A percentile compares a stretch with the other conserved stretches of the same genome.
Conservation (phyloP, 139 green algal genomes). For the Astrephomene gubernaculifera region DNA sequence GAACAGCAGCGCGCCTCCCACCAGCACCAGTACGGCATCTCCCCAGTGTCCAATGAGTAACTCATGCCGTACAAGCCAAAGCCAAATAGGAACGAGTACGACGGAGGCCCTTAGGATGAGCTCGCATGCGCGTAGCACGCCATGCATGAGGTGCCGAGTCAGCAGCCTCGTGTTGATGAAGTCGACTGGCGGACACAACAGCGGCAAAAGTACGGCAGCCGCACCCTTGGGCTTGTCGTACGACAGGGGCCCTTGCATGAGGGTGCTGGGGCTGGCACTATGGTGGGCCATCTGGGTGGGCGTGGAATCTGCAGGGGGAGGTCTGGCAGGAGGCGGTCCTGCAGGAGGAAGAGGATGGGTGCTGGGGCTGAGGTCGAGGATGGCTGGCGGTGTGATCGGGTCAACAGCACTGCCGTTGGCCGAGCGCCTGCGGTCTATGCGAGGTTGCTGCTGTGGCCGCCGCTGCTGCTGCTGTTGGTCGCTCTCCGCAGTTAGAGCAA, state of each 20-base stretch:
- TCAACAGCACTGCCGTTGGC: background rate
- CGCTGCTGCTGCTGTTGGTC: background rate
- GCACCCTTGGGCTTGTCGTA: constrained; percentile 32
- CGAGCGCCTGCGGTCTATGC: background rate
- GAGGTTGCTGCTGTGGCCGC: too few species aligned
- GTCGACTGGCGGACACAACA: constrained; percentile 31
- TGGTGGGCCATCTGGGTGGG: too few species aligned
- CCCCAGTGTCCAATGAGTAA: background rate
- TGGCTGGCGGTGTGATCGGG: too few species aligned
- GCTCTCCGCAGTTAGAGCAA: background rate
- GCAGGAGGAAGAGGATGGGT: too few species aligned
- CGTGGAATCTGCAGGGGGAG: too few species aligned
- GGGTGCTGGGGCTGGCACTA: constrained; percentile 6
- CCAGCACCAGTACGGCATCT: background rate
- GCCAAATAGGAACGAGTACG: background rate
- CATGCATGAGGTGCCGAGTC: background rate
- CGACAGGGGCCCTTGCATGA: background rate
- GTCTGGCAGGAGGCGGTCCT: too few species aligned
- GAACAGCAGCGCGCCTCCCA: background rate
- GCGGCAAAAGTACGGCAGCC: background rate
- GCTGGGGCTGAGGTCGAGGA: too few species aligned
- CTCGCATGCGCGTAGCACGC: background rate
- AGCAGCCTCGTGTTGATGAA: constrained; percentile 1
- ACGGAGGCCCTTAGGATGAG: background rate
- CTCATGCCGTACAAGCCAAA: constrained; percentile 33